Evolutionary conservation across 2,329 filamentous ascomycete species (phyloP).

Genomic region (Botrytis porri): DNA sequence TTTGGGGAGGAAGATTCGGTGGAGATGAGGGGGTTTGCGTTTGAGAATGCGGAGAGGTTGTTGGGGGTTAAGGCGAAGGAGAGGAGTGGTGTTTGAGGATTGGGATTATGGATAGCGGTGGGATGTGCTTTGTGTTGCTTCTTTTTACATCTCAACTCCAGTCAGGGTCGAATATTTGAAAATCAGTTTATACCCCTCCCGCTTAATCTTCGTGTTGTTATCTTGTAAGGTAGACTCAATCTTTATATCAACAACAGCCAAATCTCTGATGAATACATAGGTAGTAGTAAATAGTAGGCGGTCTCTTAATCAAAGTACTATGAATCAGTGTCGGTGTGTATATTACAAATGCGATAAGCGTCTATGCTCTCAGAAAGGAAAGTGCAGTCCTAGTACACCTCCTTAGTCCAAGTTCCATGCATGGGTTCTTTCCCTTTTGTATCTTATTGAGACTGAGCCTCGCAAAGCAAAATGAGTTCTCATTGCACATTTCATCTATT

Average conservation of each 20-base stretch:
- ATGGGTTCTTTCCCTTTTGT: neutral
- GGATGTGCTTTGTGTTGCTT: too few species aligned
- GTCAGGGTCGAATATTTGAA: rapidly evolving
- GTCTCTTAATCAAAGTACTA: neutral
- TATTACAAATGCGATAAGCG: rapidly evolving
- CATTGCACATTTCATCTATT: neutral
- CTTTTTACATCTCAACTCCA: neutral
- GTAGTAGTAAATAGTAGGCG: rapidly evolving
- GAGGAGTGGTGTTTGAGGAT: neutral
- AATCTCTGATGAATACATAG: neutral
- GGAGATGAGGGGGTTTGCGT: constrained; percentile 49
- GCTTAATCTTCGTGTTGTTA: neutral
- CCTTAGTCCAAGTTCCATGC: neutral
- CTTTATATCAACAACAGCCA: neutral
- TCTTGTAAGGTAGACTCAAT: neutral
- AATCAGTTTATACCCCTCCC: neutral
- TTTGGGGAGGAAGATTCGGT: constrained; percentile 44
- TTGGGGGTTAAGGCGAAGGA: constrained; percentile 35
- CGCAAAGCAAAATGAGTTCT: neutral
- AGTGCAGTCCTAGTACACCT: neutral
- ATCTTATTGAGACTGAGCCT: rapidly evolving
- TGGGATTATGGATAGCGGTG: too few species aligned
- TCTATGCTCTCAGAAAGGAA: neutral
- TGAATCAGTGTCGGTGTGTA: neutral
- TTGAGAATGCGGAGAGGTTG: constrained; percentile 50